Base-by-base conservation (phyloP, 306 rosid species). In the Cicer judaicum region DNA sequence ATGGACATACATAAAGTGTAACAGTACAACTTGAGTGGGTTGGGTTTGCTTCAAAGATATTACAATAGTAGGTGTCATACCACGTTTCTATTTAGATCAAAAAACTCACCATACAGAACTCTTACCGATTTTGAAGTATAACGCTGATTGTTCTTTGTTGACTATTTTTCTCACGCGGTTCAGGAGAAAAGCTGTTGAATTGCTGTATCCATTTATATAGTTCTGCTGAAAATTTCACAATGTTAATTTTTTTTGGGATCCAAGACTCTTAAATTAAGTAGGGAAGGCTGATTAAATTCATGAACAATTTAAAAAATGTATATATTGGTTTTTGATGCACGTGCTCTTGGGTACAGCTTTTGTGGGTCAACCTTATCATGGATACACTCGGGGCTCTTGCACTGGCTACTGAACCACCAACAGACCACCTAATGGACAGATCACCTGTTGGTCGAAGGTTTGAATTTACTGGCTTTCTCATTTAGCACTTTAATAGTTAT, bases 321-420 rank as follows among this genome's bases (percentile, higher is more conserved):
- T 18, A n/a, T 50, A 36, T 41, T 75, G 64, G 50, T 79, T 64
- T 64, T 55, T 81, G 38, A 73, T 53, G 47, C 61, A 18, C 68
- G 66, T 85, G 59, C 62, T 84, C 72, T 59, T 81, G 40, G 42
- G 14, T 48, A 40, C 88, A 94, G 98, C 97, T 94, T 83, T 84
- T 94, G 76, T 94, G 97, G 98, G 97, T 94, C 74, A 94, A 94
- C 88, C 85, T 94, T 81, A 94, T 94, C 84, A 94, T 94, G 98
- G 97, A 94, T 79, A 91, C 98, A 67, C 96, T 94, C 36, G 98
- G 98, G 52, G 97, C 98, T 62, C 95, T 94, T 76, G 97, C 98
- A 72, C 82, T 94, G 87, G 98, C 98, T 48, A 94, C 98, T 24
- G 98, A 94, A 84, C 97, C 97, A 14, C 98, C 98, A 60, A 94